phyloP scores from a whole-genome alignment of 129 eudicot genomes.

The Erigeron canadensis region DNA sequence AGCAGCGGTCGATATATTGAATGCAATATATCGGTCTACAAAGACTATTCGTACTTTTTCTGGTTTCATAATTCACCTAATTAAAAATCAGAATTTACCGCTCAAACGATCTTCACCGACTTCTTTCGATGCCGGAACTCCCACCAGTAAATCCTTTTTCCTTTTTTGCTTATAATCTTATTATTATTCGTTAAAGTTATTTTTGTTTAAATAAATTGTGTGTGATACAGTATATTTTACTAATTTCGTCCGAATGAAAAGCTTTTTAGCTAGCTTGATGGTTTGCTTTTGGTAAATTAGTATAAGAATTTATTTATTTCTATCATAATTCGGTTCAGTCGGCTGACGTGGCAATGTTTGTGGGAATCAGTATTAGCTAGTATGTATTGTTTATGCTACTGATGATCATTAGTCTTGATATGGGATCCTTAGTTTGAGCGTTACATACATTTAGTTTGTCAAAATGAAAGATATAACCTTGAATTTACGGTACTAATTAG shows the following conservation, averaged over 20 bases:
- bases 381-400: neutral
- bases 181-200: no score
- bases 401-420: neutral
- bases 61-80: slow-evolving; percentile 14
- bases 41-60: slow-evolving; percentile 14
- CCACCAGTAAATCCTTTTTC: no score
- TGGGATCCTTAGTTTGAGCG: neutral
- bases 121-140: neutral
- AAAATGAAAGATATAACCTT: neutral
- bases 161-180: no score
- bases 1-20: slow-evolving; percentile 25
- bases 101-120: slow-evolving; percentile 23
- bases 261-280: no score
- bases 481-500: neutral
- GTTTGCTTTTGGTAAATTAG: no score
- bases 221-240: no score
- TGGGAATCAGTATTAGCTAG: neutral
- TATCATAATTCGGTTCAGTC: no score
- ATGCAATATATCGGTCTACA: slow-evolving; percentile 4
- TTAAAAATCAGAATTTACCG: slow-evolving; percentile 15
- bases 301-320: no score
- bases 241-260: no score
- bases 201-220: no score
- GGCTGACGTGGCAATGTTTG: no score
- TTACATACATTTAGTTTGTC: neutral